These are phyloP conservation scores for Massarina eburnea DNA, from an alignment of 2,329 filamentous ascomycete species.

Conservation along the genomic window DNA sequence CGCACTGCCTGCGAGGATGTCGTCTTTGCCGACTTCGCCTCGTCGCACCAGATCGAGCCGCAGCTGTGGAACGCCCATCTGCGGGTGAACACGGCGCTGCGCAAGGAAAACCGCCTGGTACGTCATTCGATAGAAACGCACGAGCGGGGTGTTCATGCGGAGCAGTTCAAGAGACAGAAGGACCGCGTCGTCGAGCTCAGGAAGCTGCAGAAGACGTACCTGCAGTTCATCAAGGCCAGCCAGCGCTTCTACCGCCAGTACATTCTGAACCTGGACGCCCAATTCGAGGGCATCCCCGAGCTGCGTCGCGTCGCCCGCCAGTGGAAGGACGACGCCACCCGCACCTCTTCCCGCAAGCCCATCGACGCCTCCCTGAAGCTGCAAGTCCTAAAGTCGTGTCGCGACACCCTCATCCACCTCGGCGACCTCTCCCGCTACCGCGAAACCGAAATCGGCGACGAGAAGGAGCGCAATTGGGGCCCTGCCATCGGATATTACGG, in stretches of 20 bases:
- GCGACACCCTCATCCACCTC: constrained; percentile 80
- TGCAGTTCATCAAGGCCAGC: constrained; percentile 81
- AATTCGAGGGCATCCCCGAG: constrained; percentile 59
- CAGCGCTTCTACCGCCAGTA: constrained; percentile 88
- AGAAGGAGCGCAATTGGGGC: constrained; percentile 74
- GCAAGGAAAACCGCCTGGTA: constrained; percentile 54
- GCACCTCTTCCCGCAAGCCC: constrained; percentile 27
- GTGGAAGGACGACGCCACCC: constrained; percentile 43
- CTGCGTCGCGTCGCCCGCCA: constrained; percentile 58
- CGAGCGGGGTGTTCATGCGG: constrained; percentile 8
- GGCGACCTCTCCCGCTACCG: constrained; percentile 91
- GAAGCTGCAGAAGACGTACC: constrained; percentile 79
- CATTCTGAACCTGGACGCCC: constrained; percentile 71
- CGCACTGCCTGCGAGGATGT: constrained; percentile 71
- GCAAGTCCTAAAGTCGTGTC: constrained; percentile 72
- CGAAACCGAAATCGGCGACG: constrained; percentile 64
- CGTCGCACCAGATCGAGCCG: constrained; percentile 64
- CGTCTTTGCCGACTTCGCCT: constrained; percentile 72
- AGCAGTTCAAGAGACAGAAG: constrained; percentile 51
- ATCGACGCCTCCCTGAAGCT: constrained; percentile 55
- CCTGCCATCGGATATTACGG: constrained; percentile 82
- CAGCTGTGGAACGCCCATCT: constrained; percentile 79
- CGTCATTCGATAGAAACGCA: constrained; percentile 6
- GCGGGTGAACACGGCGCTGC: constrained; percentile 76
- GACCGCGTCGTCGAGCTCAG: constrained; percentile 65